Percentiles rank a stretch among this genome's conserved stretches.
Evolutionary conservation across 768 basidiomycete genomes (phyloP).

Genomic region (Lactarius sp.): DNA sequence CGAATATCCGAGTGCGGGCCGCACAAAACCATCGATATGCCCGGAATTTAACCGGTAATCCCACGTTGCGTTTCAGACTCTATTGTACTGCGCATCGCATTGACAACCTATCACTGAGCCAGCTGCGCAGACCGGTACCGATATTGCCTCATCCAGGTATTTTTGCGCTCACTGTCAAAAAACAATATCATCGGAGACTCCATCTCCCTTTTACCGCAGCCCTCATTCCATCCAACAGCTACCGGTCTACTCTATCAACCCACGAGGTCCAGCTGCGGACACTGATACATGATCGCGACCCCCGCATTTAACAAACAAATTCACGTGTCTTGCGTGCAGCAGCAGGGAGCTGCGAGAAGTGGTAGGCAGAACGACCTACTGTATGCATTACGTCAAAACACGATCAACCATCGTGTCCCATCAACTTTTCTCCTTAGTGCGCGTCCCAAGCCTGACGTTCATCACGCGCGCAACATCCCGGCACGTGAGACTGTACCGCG

Average conservation of each 20-base stretch:
- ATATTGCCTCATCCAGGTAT: too few relatives aligned
- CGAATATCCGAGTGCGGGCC: too few relatives aligned
- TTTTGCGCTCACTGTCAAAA: not conserved
- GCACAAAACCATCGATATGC: too few relatives aligned
- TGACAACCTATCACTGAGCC: too few relatives aligned
- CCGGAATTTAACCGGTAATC: too few relatives aligned
- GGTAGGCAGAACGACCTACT: not conserved
- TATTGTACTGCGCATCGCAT: too few relatives aligned
- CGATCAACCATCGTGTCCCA: not conserved
- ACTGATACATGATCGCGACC: not conserved
- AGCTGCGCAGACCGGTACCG: too few relatives aligned
- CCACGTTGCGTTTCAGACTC: too few relatives aligned
- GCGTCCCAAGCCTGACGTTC: constrained; percentile 9
- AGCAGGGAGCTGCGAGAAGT: not conserved
- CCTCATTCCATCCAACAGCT: not conserved
- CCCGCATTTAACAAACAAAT: not conserved
- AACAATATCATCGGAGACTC: not conserved
- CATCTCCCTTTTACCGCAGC: not conserved
- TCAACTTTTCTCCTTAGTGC: not conserved
- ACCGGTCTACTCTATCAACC: not conserved
- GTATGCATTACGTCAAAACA: too few relatives aligned
- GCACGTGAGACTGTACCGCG: constrained; percentile 81
- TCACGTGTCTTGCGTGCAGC: not conserved
- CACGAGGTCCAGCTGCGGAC: not conserved
- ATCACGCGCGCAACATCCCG: constrained; percentile 68